Conservation (phyloP, 306 rosid species). For the Trifolium subterraneum region DNA sequence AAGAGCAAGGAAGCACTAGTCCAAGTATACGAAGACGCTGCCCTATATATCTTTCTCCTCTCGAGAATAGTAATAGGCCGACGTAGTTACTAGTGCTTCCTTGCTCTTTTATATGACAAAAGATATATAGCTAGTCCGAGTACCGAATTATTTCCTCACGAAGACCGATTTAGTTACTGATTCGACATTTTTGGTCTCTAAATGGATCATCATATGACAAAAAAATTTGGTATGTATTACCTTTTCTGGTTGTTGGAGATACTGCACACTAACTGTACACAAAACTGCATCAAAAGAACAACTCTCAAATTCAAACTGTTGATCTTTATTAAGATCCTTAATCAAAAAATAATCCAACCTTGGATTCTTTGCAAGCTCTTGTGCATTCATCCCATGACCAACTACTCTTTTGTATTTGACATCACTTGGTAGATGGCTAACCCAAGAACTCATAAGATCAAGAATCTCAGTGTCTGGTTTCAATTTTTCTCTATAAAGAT, state of each 20-base stretch:
- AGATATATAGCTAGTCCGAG: too few species aligned
- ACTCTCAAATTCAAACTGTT: conserved; percentile 61
- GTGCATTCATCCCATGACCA: conserved; percentile 87
- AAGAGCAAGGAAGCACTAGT: too few species aligned
- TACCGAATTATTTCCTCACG: too few species aligned
- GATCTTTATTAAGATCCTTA: conserved; percentile 81
- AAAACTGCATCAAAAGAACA: conserved; percentile 77
- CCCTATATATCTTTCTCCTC: too few species aligned
- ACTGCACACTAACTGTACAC: conserved; percentile 89
- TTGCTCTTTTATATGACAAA: too few species aligned
- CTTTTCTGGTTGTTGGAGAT: conserved; percentile 94
- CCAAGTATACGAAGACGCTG: too few species aligned
- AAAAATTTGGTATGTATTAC: conserved; percentile 38
- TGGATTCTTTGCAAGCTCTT: conserved; percentile 78
- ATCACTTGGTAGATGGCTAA: conserved; percentile 80
- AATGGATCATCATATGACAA: too few species aligned
- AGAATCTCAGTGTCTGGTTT: conserved; percentile 59
- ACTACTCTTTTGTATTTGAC: conserved; percentile 64
- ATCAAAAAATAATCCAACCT: conserved; percentile 71
- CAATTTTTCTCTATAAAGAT: conserved; percentile 65
- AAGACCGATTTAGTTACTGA: too few species aligned
- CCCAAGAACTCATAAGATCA: conserved; percentile 95
- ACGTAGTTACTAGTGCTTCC: too few species aligned
- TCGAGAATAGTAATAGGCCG: too few species aligned
- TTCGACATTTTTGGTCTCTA: too few species aligned